A percentile compares a stretch with the other conserved stretches of the same genome.
Evolutionary conservation across 192 early-diverging fungal genomes (phyloP).

Genomic region (Rhizoclosmatium globosum): DNA sequence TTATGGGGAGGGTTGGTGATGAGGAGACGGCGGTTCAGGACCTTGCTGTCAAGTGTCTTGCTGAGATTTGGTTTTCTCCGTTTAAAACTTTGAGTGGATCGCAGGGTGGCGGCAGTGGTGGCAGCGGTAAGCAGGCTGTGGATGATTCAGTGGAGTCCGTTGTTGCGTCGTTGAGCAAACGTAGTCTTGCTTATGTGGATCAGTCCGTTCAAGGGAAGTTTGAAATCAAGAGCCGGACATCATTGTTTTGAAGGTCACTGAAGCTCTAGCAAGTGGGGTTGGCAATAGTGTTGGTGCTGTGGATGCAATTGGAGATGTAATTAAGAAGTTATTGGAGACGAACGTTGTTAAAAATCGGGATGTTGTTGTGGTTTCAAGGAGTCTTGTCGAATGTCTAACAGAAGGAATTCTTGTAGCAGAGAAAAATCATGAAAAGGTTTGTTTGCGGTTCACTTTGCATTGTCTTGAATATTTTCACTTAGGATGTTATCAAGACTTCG

Average conservation of each 20-base stretch:
- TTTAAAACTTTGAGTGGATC: slow-evolving; percentile 45
- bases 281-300: neutral
- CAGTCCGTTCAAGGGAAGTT: slow-evolving; percentile 17
- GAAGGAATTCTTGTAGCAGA: slow-evolving; percentile 75
- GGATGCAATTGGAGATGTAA: slow-evolving; percentile 34
- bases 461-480: neutral
- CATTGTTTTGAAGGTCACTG: slow-evolving; percentile 16
- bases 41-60: slow-evolving; percentile 71
- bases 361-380: slow-evolving; percentile 64
- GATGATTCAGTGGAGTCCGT: neutral
- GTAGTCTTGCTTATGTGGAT: neutral
- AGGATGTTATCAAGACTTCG: slow-evolving; percentile 40
- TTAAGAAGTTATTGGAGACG: slow-evolving; percentile 17
- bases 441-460: neutral
- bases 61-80: slow-evolving; percentile 76
- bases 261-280: slow-evolving; percentile 5
- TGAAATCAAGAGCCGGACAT: slow-evolving; percentile 39
- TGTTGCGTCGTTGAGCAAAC: neutral
- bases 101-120: neutral
- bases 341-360: slow-evolving; percentile 28
- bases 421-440: slow-evolving; percentile 50
- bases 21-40: slow-evolving; percentile 67
- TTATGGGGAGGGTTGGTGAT: slow-evolving; percentile 49
- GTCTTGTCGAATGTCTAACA: slow-evolving; percentile 78
- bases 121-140: neutral